phyloP scores from a whole-genome alignment of 495 filamentous ascomycete species.

The Xylaria flabelliformis region DNA sequence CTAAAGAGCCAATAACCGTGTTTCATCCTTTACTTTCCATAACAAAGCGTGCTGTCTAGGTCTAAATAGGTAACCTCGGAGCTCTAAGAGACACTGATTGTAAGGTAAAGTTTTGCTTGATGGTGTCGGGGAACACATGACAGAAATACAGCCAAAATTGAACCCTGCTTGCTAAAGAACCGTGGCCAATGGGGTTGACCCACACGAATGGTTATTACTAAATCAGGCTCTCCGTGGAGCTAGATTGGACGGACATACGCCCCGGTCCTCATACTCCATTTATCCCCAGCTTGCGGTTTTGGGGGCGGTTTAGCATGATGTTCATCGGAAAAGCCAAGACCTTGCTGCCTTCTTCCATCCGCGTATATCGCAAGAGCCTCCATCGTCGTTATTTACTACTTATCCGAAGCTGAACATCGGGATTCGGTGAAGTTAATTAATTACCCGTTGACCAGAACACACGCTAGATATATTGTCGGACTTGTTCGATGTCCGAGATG shows the following conservation, averaged over 20 bases:
- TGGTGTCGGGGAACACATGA: background rate
- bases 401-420: background rate
- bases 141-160: constrained; percentile 11
- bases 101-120: background rate
- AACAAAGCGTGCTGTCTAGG: background rate
- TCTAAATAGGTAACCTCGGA: constrained; percentile 8
- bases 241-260: background rate
- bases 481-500: background rate
- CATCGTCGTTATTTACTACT: too few relatives aligned
- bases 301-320: background rate
- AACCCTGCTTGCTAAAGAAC: background rate
- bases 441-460: background rate
- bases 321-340: too few relatives aligned
- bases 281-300: background rate
- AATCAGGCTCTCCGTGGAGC: background rate
- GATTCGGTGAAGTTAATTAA: background rate
- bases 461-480: background rate
- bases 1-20: background rate
- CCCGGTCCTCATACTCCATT: background rate
- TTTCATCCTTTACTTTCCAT: background rate
- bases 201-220: background rate
- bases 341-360: background rate
- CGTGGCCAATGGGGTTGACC: background rate
- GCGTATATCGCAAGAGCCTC: background rate
- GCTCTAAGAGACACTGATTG: background rate